A percentile compares a stretch with the other conserved stretches of the same genome.
phyloP scores from a whole-genome alignment of 2,329 filamentous ascomycete species.

The Penicillium sp. region DNA sequence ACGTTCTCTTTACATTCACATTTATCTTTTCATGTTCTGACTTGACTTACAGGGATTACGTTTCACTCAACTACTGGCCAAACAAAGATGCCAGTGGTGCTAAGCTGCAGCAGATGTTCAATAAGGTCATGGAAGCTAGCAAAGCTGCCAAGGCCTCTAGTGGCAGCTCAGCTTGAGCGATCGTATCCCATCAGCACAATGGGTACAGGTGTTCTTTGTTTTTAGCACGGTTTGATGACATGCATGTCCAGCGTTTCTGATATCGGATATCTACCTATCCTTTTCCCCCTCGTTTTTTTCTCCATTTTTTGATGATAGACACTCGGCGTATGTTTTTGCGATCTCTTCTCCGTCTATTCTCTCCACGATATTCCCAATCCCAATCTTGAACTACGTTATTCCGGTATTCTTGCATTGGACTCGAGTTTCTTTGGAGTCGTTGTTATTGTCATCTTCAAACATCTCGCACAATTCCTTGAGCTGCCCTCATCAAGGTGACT shows the following conservation, averaged over 20 bases:
- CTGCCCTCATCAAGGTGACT: background rate
- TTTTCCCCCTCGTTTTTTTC: background rate
- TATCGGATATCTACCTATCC: slow-evolving; percentile 3
- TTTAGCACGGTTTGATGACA: slow-evolving; percentile 16
- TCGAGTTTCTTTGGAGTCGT: background rate
- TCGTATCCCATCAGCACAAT: background rate
- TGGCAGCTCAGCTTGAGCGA: slow-evolving; percentile 21
- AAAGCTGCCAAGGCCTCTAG: slow-evolving; percentile 28
- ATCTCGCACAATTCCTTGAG: background rate
- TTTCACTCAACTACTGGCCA: slow-evolving; percentile 46
- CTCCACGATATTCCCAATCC: background rate
- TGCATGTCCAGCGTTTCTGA: slow-evolving; percentile 15
- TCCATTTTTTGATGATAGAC: background rate
- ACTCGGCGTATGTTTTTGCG: background rate
- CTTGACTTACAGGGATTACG: slow-evolving; percentile 40
- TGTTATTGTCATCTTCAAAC: background rate
- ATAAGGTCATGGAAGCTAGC: slow-evolving; percentile 34
- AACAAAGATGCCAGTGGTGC: slow-evolving; percentile 42
- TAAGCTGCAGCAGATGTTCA: slow-evolving; percentile 39
- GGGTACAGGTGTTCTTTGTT: slow-evolving; percentile 3
- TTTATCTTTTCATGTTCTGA: slow-evolving; percentile 23
- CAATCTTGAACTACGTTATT: background rate
- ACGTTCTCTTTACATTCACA: slow-evolving; percentile 20
- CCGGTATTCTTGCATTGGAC: background rate
- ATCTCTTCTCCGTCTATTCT: background rate